A percentile compares a stretch with the other conserved stretches of the same genome.
phyloP scores from a whole-genome alignment of 257 asterid genomes.

The Primulina tabacum region DNA sequence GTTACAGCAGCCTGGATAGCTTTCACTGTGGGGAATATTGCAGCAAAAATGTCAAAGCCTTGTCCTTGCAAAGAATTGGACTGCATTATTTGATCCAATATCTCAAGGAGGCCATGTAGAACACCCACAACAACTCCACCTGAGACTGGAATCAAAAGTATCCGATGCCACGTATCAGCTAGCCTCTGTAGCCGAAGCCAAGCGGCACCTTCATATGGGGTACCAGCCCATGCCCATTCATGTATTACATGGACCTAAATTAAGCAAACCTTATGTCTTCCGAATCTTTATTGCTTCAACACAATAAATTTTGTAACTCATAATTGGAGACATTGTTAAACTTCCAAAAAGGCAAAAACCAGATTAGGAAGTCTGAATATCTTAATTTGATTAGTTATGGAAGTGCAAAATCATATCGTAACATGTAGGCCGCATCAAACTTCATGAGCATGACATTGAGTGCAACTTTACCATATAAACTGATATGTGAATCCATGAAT shows the following conservation, averaged over 20 bases:
- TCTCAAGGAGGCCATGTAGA: conserved; percentile 90
- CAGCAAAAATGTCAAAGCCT: conserved; percentile 75
- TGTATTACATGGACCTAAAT: conserved; percentile 87
- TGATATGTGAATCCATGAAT: not conserved
- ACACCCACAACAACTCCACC: conserved; percentile 99
- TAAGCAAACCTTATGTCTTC: conserved; percentile 20
- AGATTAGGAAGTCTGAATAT: not conserved
- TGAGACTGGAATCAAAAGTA: conserved; percentile 81
- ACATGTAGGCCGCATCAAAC: not conserved
- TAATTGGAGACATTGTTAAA: not conserved
- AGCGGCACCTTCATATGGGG: conserved; percentile 96
- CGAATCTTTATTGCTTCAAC: conserved; percentile 1
- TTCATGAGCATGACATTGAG: conserved; percentile 11
- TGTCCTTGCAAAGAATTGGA: conserved; percentile 74
- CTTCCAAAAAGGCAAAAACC: not conserved
- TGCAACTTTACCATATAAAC: not conserved
- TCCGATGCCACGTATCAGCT: conserved; percentile 94
- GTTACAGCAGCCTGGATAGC: conserved; percentile 95
- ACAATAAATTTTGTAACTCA: no score
- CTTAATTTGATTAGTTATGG: not conserved
- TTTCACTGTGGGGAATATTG: conserved; percentile 71
- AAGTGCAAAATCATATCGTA: not conserved
- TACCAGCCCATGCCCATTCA: conserved; percentile 99
- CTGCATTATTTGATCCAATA: conserved; percentile 75
- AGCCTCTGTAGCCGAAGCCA: conserved; percentile 95